Base-by-base conservation (phyloP, 257 asterid genomes). In the Catharanthus roseus region DNA sequence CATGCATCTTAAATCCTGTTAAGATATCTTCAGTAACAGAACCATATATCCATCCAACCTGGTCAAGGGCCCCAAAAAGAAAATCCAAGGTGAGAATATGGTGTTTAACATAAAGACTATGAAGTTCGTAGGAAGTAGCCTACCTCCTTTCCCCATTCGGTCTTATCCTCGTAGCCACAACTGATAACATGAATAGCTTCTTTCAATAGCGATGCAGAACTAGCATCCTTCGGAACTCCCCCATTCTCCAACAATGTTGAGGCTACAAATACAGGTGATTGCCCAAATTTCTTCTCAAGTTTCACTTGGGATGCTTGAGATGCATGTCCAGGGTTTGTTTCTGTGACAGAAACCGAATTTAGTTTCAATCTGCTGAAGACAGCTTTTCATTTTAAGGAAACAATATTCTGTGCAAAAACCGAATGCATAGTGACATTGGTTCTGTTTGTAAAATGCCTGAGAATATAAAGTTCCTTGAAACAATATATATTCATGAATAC, bases 121-220 rank as follows among this genome's bases (percentile, higher is more conserved):
- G 18, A 33, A 26, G 45, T n/a, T 41, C 28, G 60, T 10, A 47
- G 65, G 4, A 34, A 62, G 31, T 9, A 34, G 64, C 45, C 47
- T 81, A 90, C 98, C 88, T 93, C 98, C 78, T 85, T 90, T 78
- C 98, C 98, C 98, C 98, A 93, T 77, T 93, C 98, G 1, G 98
- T 85, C 77, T 93, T 93, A 80, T 90, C 96, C 84, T 93, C 98
- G 28, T 88, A 93, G 31, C 93, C 95, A 18, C 98, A 93, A 87
- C 95, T 82, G 78, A 90, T 93, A n/a, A 90, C 98, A 86, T 93
- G 98, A 80, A 90, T 77, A 47, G 97, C 89, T 84, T 93, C 98
- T 56, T 89, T 82, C 67, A 90, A 74, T 49, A 84, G 90, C 53
- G 83, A 70, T 12, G 89, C 66, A 21, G 86, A 67, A 77, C 82